Evolutionary conservation across 225 moss, liverwort and hornwort species (phyloP), one percentile per base, ranked within the genome.

Genomic region (Pseudisothecium myosuroides): DNA sequence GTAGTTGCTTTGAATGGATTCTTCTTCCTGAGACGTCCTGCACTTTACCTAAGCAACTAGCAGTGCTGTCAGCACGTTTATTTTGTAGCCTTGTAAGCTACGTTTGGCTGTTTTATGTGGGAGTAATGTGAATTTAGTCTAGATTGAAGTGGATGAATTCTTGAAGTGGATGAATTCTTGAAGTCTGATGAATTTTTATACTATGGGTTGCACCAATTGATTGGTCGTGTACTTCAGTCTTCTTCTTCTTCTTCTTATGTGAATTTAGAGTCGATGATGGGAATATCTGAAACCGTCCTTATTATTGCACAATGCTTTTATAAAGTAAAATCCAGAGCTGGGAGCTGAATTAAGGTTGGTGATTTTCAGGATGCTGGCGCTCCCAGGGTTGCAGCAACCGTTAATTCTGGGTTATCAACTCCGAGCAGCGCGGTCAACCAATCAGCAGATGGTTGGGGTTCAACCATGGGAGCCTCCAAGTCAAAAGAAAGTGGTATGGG

Each of bases 401-500:
- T 59, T 86, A 91, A 88, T 88, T 56, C 90, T 83, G 83, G 91
- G 77, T 89, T 93, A 79, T 52, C 93, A 77, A 83, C 90, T 87
- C 93, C 93, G 80, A 94, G 83, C 90, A 88, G 56, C 81, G 84
- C 82, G 77, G 91, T 54, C 76, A 89, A 89, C 69, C 93, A 95
- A 87, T 81, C 93, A 87, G 83, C 86, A 89, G 95, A 95, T 90
- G 92, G 88, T 81, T 93, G 95, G 95, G 92, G 85, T 89, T 83
- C 92, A 84, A 94, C 91, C 88, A 90, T 89, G 87, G 94, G 92
- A 89, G 92, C 80, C 92, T 93, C 88, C 75, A 92, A 96, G 88
- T 92, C 92, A 91, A 95, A 94, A 91, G 96, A 98, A 89, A 93
- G 91, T 88, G 95, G 95, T 87, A 83, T 89, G 85, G 92, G 92